Conservation (phyloP, 2,329 filamentous ascomycete genomes). For the Cladosporium velox region DNA sequence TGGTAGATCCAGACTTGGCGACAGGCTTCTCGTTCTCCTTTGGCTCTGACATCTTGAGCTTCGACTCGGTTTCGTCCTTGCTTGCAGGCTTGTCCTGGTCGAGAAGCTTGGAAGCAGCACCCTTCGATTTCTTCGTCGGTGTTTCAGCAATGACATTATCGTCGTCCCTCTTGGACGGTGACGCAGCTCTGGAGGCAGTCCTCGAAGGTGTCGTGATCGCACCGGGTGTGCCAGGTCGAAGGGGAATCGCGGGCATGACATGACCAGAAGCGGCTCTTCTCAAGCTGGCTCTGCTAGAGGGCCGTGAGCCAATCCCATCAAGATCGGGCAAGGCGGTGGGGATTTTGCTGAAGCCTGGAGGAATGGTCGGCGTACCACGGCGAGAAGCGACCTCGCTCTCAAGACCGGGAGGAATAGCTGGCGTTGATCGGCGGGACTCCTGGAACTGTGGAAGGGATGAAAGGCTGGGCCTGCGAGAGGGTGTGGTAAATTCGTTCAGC, state of each 20-base stretch:
- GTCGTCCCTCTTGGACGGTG: constrained; percentile 27
- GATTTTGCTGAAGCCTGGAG: constrained; percentile 45
- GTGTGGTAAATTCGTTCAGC: constrained; percentile 23
- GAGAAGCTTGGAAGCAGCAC: constrained; percentile 5
- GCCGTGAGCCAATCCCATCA: constrained; percentile 30
- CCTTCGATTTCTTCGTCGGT: constrained; percentile 26
- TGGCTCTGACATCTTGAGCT: background rate
- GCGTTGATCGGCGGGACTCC: constrained; percentile 37
- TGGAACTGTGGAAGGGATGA: constrained; percentile 30
- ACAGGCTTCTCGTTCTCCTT: constrained; percentile 26
- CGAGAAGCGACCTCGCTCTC: constrained; percentile 38
- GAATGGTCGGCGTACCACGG: constrained; percentile 48
- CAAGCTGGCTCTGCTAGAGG: constrained; percentile 40
- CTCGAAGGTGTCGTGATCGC: constrained; percentile 37
- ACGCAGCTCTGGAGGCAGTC: constrained; percentile 17
- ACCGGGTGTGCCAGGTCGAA: constrained; percentile 43
- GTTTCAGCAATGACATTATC: constrained; percentile 25
- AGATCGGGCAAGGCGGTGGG: constrained; percentile 32
- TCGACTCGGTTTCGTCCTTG: background rate
- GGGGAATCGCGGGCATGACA: constrained; percentile 43
- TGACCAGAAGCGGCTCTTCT: constrained; percentile 33
- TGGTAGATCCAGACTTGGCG: constrained; percentile 23
- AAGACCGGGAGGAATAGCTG: constrained; percentile 41
- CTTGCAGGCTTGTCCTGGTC: background rate
- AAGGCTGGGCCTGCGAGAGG: constrained; percentile 31